These are phyloP conservation scores for Reticulomyxa filosa DNA, from an alignment of 78 protist genomes.

Conservation along the genomic window DNA sequence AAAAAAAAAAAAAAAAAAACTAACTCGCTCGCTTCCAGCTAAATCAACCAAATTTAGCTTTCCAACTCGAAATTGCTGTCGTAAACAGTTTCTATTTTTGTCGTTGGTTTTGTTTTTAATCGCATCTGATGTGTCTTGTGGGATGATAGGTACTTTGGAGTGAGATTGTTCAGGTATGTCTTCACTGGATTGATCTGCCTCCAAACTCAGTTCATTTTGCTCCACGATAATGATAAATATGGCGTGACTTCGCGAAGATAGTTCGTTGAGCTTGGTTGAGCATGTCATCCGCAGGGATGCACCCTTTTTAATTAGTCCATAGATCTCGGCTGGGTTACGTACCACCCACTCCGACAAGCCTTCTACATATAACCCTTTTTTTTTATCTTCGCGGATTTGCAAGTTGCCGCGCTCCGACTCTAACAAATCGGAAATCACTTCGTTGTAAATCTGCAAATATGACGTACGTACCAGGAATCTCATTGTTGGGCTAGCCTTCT, in stretches of 20 bases:
- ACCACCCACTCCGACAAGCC: conserved; percentile 54
- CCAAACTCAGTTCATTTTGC: conserved; percentile 8
- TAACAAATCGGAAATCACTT: conserved; percentile 43
- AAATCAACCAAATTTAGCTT: conserved; percentile 61
- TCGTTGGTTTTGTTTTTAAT: not conserved
- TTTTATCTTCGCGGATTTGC: conserved; percentile 22
- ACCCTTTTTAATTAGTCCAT: conserved; percentile 34
- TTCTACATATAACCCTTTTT: conserved; percentile 35
- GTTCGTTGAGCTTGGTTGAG: conserved; percentile 34
- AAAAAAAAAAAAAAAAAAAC: too few relatives aligned
- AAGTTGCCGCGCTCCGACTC: conserved; percentile 24
- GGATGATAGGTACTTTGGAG: not conserved
- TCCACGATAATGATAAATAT: conserved; percentile 34
- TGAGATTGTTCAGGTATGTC: not conserved
- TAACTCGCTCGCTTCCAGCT: conserved; percentile 59
- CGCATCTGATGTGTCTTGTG: not conserved
- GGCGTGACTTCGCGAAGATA: conserved; percentile 50
- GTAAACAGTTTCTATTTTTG: not conserved
- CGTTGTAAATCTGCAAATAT: conserved; percentile 46
- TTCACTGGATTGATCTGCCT: not conserved
- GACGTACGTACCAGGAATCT: conserved; percentile 19
- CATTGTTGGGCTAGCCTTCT: not conserved
- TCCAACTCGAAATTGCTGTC: conserved; percentile 17
- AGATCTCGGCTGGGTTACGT: conserved; percentile 30
- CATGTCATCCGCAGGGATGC: conserved; percentile 31